Evolutionary conservation across 176 grass and related monocot genomes (phyloP), one percentile per base, ranked within the genome.

Genomic region (Olyra latifolia): DNA sequence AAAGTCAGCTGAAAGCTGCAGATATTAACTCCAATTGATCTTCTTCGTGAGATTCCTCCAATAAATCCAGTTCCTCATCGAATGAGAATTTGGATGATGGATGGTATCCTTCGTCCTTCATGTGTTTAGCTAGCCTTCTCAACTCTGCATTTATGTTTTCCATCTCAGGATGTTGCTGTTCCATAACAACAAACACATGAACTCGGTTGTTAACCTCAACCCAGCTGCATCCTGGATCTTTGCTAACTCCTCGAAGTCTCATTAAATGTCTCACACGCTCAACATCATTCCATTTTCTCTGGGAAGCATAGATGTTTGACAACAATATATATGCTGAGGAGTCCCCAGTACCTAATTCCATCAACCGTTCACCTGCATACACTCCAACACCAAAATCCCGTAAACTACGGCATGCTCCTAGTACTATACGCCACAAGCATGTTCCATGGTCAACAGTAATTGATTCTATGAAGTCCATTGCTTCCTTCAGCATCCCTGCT

Each of bases 191-290:
- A 89, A 95, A 92, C 19, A 92, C 93, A 88, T 95, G 87, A 70
- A 95, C 77, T 83, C 7, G 77, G 45, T 16, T 90, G 8, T 95
- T 79, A 58, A 95, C 66, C 63, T 92, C 89, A 69, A 95, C 74
- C 89, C 89, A 95, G 56, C 93, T 95, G 66, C 93, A 95, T 16
- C 87, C 93, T 71, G 74, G 89, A 62, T 92, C 89, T 75, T 95
- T 92, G 57, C 53, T 89, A 59, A 95, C 81, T 65, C 93, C 93
- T 66, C 87, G 56, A 8, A 62, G 16, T 81, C 64, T 95, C 93
- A 95, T 95, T 60, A 91, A 50, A 83, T 67, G 44, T 82, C 87
- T 92, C 72, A 95, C 89, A 53, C 87, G 62, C 52, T 95, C 89
- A 64, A 95, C 87, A 74, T 90, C 89, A 67, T 77, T 83, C 84